A percentile compares a stretch with the other conserved stretches of the same genome.
These are phyloP conservation scores for Graphiopsis chlorocephala DNA, from an alignment of 2,329 filamentous ascomycete genomes.

Conservation along the genomic window DNA sequence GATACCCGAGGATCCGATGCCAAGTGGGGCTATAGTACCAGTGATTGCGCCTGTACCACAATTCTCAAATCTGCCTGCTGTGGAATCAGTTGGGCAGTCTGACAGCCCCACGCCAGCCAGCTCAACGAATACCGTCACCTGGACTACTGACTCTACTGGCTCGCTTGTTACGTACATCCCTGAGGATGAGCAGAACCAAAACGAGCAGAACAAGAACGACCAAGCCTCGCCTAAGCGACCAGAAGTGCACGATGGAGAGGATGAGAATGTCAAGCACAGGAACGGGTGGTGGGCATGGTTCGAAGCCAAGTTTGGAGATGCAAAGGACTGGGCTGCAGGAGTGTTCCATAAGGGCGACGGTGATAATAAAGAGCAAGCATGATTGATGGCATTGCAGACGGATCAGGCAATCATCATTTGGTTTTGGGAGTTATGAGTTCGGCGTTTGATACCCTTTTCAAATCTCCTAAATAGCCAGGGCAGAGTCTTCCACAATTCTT, in stretches of 20 bases:
- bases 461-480: neutral
- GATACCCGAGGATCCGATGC: conserved; percentile 23
- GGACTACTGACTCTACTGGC: conserved; percentile 2
- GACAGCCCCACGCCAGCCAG: conserved; percentile 10
- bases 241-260: conserved; percentile 21
- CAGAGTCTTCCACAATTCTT: neutral
- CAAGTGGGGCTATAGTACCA: neutral
- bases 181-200: conserved; percentile 2
- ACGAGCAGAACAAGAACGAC: neutral
- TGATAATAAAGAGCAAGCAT: conserved; percentile 8
- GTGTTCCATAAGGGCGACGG: conserved; percentile 20
- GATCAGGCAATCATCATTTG: neutral
- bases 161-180: conserved; percentile 5
- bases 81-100: neutral
- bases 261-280: conserved; percentile 20
- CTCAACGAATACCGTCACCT: conserved; percentile 11
- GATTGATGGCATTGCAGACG: neutral
- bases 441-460: neutral
- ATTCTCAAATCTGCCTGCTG: neutral
- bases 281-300: conserved; percentile 34
- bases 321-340: conserved; percentile 33
- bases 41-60: conserved; percentile 9
- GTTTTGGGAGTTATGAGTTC: neutral
- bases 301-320: conserved; percentile 29
- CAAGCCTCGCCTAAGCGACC: conserved; percentile 7